These are phyloP conservation scores for Tolypocladium pustulatum DNA, from an alignment of 2,329 filamentous ascomycete genomes.

Conservation along the genomic window DNA sequence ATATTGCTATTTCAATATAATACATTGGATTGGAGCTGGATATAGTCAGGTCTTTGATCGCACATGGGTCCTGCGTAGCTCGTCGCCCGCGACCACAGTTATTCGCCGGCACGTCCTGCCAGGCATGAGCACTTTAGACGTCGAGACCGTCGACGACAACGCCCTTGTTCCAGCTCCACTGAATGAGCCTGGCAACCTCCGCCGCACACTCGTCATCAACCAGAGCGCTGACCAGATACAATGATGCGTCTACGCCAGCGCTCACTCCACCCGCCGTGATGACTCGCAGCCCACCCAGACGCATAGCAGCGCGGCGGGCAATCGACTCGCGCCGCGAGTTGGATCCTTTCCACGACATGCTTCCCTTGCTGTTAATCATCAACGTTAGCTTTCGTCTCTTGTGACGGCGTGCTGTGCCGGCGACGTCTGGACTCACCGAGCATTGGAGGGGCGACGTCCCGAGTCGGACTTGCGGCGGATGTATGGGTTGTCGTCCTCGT, in stretches of 20 bases:
- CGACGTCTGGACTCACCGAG: slow-evolving; percentile 34
- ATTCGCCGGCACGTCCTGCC: slow-evolving; percentile 11
- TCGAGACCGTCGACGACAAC: slow-evolving; percentile 76
- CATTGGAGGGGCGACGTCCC: slow-evolving; percentile 49
- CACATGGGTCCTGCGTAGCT: neutral
- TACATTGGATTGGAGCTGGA: neutral
- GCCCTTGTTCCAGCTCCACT: slow-evolving; percentile 81
- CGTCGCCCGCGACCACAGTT: slow-evolving; percentile 1
- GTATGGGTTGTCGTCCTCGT: slow-evolving; percentile 76
- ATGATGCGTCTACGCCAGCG: slow-evolving; percentile 69
- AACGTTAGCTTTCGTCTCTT: neutral
- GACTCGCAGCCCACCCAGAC: slow-evolving; percentile 58
- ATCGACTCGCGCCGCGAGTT: slow-evolving; percentile 71
- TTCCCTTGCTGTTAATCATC: slow-evolving; percentile 54
- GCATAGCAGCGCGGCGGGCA: slow-evolving; percentile 65
- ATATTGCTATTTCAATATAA: neutral
- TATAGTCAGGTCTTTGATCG: neutral
- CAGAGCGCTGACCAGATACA: slow-evolving; percentile 78
- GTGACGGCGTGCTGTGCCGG: neutral
- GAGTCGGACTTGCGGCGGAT: slow-evolving; percentile 64
- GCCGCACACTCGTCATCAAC: slow-evolving; percentile 67
- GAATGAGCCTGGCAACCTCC: slow-evolving; percentile 64
- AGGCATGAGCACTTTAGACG: slow-evolving; percentile 43
- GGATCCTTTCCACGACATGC: slow-evolving; percentile 68
- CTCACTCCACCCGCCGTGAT: slow-evolving; percentile 72